Conservation (phyloP, 2,329 filamentous ascomycete genomes). For the Calonectria hongkongensis region DNA sequence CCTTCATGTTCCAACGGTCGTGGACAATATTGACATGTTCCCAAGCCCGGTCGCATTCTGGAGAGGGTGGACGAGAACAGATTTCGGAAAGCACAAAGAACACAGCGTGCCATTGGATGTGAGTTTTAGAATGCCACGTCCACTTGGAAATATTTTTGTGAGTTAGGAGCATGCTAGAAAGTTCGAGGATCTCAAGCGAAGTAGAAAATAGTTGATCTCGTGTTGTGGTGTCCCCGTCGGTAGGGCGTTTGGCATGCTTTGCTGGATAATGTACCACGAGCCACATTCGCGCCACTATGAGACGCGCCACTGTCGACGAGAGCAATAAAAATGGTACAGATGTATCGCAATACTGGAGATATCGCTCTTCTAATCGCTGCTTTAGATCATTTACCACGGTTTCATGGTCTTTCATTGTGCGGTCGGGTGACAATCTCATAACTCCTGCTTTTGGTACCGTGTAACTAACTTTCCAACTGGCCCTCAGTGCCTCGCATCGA, state of each 20-base stretch:
- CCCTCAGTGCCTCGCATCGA: not conserved
- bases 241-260: not conserved
- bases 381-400: not conserved
- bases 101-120: conserved; percentile 1
- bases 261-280: not conserved
- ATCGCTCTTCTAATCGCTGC: not conserved
- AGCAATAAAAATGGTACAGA: not conserved
- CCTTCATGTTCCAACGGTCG: conserved; percentile 9
- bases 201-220: conserved; percentile 1
- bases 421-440: not conserved
- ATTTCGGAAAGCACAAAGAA: conserved; percentile 13
- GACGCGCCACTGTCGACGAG: not conserved
- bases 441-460: not conserved
- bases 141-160: not conserved
- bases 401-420: not conserved
- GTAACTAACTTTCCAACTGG: not conserved
- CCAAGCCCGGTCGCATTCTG: conserved; percentile 10
- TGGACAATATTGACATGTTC: not conserved
- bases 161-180: not conserved
- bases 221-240: not conserved
- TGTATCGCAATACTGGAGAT: not conserved
- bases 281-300: not conserved
- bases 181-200: not conserved
- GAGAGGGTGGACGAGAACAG: not conserved
- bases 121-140: conserved; percentile 7